Evolutionary conservation across 441 rosid species (phyloP).

Genomic region (Adansonia rubrostipa): DNA sequence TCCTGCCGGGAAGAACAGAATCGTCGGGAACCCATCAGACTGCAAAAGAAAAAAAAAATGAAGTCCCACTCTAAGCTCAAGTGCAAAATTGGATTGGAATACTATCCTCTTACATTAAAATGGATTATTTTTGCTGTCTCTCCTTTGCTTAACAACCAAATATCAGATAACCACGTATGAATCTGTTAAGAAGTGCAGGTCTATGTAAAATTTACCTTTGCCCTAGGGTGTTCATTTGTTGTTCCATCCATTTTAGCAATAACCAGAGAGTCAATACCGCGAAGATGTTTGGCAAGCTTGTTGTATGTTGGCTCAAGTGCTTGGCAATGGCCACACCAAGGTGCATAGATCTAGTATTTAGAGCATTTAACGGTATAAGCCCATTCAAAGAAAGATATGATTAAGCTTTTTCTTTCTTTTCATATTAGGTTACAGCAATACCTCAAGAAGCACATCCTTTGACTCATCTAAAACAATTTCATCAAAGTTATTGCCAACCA

Average conservation of each 20-base stretch:
- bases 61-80: background rate
- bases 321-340: slow-evolving; percentile 99
- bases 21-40: slow-evolving; percentile 95
- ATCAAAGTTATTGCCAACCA: slow-evolving; percentile 88
- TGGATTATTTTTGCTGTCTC: background rate
- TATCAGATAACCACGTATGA: background rate
- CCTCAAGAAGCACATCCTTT: slow-evolving; percentile 98
- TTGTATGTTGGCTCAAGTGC: slow-evolving; percentile 87
- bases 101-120: background rate
- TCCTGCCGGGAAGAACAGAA: slow-evolving; percentile 97
- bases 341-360: slow-evolving; percentile 76
- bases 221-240: slow-evolving; percentile 94
- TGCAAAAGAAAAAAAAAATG: slow-evolving; percentile 37
- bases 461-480: slow-evolving; percentile 92
- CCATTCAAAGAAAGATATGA: slow-evolving; percentile 1
- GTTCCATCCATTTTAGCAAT: slow-evolving; percentile 99
- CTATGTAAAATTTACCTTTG: slow-evolving; percentile 64
- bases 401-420: background rate
- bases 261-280: slow-evolving; percentile 75
- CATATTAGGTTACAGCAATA: slow-evolving; percentile 33
- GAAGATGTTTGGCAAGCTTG: slow-evolving; percentile 90
- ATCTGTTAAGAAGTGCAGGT: background rate
- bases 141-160: slow-evolving; percentile 4
- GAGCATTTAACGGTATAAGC: slow-evolving; percentile 22
- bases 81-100: background rate